A percentile compares a stretch with the other conserved stretches of the same genome.
These are phyloP conservation scores for Metschnikowia drakensbergensis DNA, from an alignment of 805 yeast genomes.

Conservation along the genomic window DNA sequence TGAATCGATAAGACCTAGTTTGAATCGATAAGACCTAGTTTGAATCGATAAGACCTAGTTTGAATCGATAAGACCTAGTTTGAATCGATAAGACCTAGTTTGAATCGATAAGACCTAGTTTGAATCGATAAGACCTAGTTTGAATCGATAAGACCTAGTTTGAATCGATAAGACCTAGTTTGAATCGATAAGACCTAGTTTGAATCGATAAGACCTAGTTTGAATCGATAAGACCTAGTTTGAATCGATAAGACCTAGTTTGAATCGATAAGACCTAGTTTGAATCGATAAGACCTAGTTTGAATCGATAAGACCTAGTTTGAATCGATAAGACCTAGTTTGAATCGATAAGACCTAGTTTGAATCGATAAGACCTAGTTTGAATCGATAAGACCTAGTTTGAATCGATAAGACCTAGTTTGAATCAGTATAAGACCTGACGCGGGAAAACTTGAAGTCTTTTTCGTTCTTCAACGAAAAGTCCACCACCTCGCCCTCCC, in stretches of 20 bases:
- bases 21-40: too few relatives aligned
- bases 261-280: too few relatives aligned
- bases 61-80: slow-evolving; percentile 31
- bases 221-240: slow-evolving; percentile 2
- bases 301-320: slow-evolving; percentile 31
- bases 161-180: slow-evolving; percentile 2
- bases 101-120: slow-evolving; percentile 2
- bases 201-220: too few relatives aligned
- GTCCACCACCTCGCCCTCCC: slow-evolving; percentile 44
- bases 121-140: slow-evolving; percentile 31
- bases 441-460: slow-evolving; percentile 73
- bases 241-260: slow-evolving; percentile 31
- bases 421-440: slow-evolving; percentile 34
- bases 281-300: slow-evolving; percentile 2
- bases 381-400: too few relatives aligned
- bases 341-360: slow-evolving; percentile 2
- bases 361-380: slow-evolving; percentile 27
- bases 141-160: too few relatives aligned
- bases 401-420: slow-evolving; percentile 2
- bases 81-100: too few relatives aligned
- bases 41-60: slow-evolving; percentile 2
- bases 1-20: slow-evolving; percentile 31
- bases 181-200: slow-evolving; percentile 31
- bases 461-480: slow-evolving; percentile 69
- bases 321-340: too few relatives aligned